phyloP scores from a whole-genome alignment of 2,329 filamentous ascomycete genomes.

The Aspergillus proliferans region DNA sequence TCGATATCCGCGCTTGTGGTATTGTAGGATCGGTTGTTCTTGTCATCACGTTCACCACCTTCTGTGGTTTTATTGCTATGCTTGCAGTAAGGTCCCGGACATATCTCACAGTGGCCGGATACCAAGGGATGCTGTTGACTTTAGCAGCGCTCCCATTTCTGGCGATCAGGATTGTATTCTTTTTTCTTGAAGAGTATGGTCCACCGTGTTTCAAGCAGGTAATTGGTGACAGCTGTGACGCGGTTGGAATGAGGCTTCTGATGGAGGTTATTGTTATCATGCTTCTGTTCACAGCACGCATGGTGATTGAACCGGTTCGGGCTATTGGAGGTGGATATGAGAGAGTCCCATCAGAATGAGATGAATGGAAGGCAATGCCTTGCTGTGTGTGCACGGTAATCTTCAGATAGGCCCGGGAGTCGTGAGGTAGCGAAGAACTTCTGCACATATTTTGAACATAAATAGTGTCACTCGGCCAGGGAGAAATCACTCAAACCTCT shows the following conservation, averaged over 20 bases:
- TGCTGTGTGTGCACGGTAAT: too few relatives aligned
- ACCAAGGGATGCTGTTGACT: constrained; percentile 13
- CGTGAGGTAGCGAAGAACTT: neutral
- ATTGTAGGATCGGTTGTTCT: constrained; percentile 16
- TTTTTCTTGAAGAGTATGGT: constrained; percentile 16
- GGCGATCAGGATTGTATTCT: constrained; percentile 16
- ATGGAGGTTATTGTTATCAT: constrained; percentile 20
- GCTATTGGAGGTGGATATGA: neutral
- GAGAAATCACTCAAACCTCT: constrained; percentile 6
- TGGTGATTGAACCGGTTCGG: constrained; percentile 16
- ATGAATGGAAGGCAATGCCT: too few relatives aligned
- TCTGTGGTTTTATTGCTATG: constrained; percentile 16
- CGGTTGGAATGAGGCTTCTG: constrained; percentile 18
- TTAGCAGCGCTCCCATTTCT: constrained; percentile 16
- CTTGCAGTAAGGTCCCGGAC: constrained; percentile 12
- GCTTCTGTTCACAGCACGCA: constrained; percentile 15
- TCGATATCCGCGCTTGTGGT: constrained; percentile 11
- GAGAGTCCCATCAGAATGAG: too few relatives aligned
- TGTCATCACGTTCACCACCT: constrained; percentile 16
- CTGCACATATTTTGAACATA: too few relatives aligned
- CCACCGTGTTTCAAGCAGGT: constrained; percentile 11
- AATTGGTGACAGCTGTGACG: constrained; percentile 10
- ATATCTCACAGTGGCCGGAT: constrained; percentile 12
- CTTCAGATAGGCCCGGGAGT: neutral
- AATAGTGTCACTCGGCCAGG: neutral